Evolutionary conservation across 164 flowering plant species (phyloP), one percentile per base, ranked within the genome.

Genomic region (Piper longum): DNA sequence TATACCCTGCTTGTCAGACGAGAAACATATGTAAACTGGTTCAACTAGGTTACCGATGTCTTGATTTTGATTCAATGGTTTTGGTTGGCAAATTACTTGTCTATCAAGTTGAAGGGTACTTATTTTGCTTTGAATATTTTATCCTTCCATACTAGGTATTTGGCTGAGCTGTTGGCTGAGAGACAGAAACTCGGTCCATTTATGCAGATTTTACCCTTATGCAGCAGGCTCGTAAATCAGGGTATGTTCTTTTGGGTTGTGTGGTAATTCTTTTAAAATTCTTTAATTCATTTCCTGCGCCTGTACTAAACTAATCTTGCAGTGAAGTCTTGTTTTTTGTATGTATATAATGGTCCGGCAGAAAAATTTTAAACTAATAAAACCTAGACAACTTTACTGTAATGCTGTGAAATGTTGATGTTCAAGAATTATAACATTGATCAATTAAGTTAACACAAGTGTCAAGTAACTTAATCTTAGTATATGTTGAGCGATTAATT

Each of bases 131-230:
- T 43, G 57, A 16, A 63, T 44, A 61, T 64, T 66, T 67, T 12
- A 40, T 67, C 18, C 59, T 59, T 63, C 58, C 54, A 61, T 69
- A 65, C 71, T 79, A 86, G 96, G 68, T 86, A 82, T 66, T 68
- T 85, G 78, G 76, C 81, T 19, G 96, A 88, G 64, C 70, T 88
- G 71, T 74, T 86, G 76, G 85, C 82, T 45, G 96, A 88, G 76
- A 82, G 82, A 65, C 88, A 82, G 60, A 88, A 85, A 64, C 70
- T 88, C 75, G 90, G 76, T 41, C 96, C 96, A 16, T 88, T 88
- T 75, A 57, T 83, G 73, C 90, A 81, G 65, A 71, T 88, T 72
- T 64, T 88, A 58, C 96, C 92, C 0, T 69, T 68, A 17, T 86
- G 87, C 73, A 75, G 72, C 76, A 73, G 85, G 69, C 90, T 88